These are phyloP conservation scores for Phytophthora litchii DNA, from an alignment of 352 stramenopile genomes.

Conservation along the genomic window DNA sequence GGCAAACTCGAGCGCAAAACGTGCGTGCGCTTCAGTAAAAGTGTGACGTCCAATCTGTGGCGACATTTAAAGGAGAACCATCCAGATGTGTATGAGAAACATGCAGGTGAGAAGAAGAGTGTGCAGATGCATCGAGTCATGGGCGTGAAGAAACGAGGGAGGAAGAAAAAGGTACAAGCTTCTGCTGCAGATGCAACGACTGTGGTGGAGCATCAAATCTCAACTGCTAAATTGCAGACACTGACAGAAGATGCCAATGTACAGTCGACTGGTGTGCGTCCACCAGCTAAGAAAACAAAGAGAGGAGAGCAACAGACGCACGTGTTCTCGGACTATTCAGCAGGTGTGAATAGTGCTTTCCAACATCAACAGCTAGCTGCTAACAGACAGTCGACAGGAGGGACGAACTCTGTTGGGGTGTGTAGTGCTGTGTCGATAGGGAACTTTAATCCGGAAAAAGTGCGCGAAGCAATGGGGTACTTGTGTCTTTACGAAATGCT, in stretches of 20 bases:
- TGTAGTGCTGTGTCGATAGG: not conserved
- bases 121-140: conserved; percentile 74
- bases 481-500: conserved; percentile 75
- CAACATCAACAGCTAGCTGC: conserved; percentile 22
- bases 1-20: conserved; percentile 71
- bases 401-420: not conserved
- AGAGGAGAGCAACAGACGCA: conserved; percentile 27
- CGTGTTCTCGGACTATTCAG: conserved; percentile 48
- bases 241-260: conserved; percentile 11
- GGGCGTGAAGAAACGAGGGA: conserved; percentile 53
- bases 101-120: conserved; percentile 76
- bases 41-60: conserved; percentile 85
- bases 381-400: conserved; percentile 4
- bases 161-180: conserved; percentile 56
- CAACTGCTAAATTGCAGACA: conserved; percentile 29
- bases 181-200: conserved; percentile 13
- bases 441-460: conserved; percentile 56
- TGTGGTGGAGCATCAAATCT: not conserved
- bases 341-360: conserved; percentile 1
- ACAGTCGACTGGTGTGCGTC: conserved; percentile 11
- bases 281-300: conserved; percentile 46
- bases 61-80: conserved; percentile 85
- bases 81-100: conserved; percentile 72
- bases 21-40: conserved; percentile 82
- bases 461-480: conserved; percentile 63